A percentile compares a stretch with the other conserved stretches of the same genome.
Evolutionary conservation across 2,329 filamentous ascomycete species (phyloP).

Genomic region (Trichoderma koningiopsis): DNA sequence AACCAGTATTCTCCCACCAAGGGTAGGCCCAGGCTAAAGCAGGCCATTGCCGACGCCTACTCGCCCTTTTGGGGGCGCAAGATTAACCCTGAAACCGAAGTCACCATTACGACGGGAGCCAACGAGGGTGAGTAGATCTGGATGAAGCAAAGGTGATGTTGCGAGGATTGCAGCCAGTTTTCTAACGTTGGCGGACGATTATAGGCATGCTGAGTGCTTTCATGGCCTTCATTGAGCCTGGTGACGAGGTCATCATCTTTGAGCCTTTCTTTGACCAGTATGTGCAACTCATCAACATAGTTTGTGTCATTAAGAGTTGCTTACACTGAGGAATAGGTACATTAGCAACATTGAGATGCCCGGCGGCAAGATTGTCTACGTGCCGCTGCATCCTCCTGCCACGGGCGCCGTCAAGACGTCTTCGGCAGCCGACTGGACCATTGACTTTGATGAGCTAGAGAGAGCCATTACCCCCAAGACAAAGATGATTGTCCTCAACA

Average conservation of each 20-base stretch:
- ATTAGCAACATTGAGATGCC: constrained; percentile 99
- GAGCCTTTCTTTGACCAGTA: constrained; percentile 98
- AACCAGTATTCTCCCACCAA: constrained; percentile 98
- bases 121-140: constrained; percentile 61
- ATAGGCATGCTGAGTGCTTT: constrained; percentile 87
- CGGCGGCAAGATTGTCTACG: constrained; percentile 91
- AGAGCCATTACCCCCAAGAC: constrained; percentile 80
- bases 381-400: constrained; percentile 86
- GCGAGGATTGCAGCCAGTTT: background rate
- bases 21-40: constrained; percentile 85
- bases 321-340: constrained; percentile 46
- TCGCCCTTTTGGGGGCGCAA: constrained; percentile 81
- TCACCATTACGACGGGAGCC: constrained; percentile 90
- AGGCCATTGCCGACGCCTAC: constrained; percentile 92
- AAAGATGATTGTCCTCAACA: constrained; percentile 94
- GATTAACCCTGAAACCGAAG: constrained; percentile 86
- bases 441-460: constrained; percentile 83
- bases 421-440: constrained; percentile 82
- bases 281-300: constrained; percentile 22
- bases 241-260: constrained; percentile 96
- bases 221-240: constrained; percentile 93
- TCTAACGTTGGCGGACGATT: background rate
- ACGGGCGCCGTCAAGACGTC: constrained; percentile 79
- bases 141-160: background rate
- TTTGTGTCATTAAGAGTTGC: background rate